Evolutionary conservation across 345 rosid genomes (phyloP).

Genomic region (Citrus sp.): DNA sequence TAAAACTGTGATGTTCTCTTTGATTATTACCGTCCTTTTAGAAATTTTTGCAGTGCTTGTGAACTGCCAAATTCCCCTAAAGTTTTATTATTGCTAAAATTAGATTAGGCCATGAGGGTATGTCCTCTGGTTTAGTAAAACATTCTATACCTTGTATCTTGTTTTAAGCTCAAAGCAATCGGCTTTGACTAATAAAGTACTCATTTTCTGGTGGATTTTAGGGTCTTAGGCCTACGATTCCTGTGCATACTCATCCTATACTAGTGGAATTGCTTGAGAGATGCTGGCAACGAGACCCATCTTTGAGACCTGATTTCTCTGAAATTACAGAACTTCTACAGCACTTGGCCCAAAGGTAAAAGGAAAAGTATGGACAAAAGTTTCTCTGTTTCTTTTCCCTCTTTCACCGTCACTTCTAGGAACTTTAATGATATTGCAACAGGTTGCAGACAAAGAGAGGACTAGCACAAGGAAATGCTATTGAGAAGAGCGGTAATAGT

Average conservation of each 20-base stretch:
- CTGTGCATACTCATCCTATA: constrained; percentile 41
- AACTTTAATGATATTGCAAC: constrained; percentile 10
- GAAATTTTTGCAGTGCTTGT: not conserved
- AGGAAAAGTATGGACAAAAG: not conserved
- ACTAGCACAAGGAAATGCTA: constrained; percentile 5
- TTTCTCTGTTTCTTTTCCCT: not conserved
- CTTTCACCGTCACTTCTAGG: not conserved
- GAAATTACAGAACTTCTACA: constrained; percentile 46
- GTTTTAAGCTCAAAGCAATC: not conserved
- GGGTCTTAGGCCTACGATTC: constrained; percentile 65
- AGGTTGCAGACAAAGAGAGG: constrained; percentile 22
- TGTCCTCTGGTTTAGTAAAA: not conserved
- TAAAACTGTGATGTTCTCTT: not conserved
- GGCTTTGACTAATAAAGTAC: not conserved
- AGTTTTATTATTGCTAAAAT: not conserved
- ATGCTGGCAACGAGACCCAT: constrained; percentile 66
- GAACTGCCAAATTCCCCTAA: not conserved
- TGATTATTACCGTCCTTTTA: no score
- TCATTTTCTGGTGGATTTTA: constrained; percentile 23
- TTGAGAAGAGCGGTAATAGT: constrained; percentile 9
- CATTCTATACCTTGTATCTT: not conserved
- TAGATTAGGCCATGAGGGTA: not conserved
- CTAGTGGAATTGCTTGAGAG: constrained; percentile 47
- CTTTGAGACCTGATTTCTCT: constrained; percentile 58
- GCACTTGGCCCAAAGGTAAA: constrained; percentile 29